phyloP scores from a whole-genome alignment of 164 flowering plant species.

The Magnolia kwangsiensis region DNA sequence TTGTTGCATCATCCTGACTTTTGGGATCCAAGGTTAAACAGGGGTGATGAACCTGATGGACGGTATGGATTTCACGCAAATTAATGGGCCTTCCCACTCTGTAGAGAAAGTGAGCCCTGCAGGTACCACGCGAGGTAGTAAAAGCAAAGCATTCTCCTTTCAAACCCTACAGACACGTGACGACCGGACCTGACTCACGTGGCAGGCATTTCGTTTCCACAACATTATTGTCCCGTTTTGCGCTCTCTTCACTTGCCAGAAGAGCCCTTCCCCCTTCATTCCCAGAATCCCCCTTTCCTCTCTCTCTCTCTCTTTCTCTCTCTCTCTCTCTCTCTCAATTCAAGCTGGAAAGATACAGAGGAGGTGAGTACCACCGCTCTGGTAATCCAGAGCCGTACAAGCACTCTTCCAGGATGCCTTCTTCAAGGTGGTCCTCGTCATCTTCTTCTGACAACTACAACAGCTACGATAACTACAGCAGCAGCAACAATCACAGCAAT shows the following conservation, averaged over 20 bases:
- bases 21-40: too few species aligned
- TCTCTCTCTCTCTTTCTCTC: neutral
- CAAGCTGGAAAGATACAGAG: constrained; percentile 10
- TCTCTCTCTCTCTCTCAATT: neutral
- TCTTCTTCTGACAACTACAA: constrained; percentile 1
- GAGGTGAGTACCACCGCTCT: constrained; percentile 8
- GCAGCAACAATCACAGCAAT: neutral
- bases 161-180: neutral
- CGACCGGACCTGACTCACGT: neutral
- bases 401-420: neutral
- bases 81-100: too few species aligned
- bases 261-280: neutral
- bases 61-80: too few species aligned
- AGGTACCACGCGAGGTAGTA: too few species aligned
- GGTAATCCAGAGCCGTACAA: neutral
- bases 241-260: neutral
- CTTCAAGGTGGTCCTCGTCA: constrained; percentile 7
- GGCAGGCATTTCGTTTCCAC: neutral
- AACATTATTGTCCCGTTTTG: neutral
- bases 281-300: neutral
- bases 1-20: too few species aligned
- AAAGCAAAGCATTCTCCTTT: too few species aligned
- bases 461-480: neutral
- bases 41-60: too few species aligned
- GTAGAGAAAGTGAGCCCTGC: too few species aligned